phyloP scores from a whole-genome alignment of 2,329 filamentous ascomycete species.

The Cladosporium oxysporum region DNA sequence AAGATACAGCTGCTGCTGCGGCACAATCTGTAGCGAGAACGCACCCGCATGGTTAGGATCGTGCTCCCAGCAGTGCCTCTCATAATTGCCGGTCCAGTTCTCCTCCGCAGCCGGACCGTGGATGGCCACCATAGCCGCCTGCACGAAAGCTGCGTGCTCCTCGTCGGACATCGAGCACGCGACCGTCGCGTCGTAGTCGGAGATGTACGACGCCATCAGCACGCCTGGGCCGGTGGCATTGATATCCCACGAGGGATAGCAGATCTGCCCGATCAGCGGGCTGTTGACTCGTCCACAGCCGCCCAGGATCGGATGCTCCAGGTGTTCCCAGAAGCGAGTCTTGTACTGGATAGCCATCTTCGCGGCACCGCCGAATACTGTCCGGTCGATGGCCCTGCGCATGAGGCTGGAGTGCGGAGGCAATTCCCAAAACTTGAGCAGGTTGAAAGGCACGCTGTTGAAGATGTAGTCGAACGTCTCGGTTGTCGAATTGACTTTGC shows the following conservation, averaged over 20 bases:
- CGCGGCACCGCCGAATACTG: slow-evolving; percentile 49
- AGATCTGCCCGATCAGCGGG: slow-evolving; percentile 60
- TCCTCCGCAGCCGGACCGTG: slow-evolving; percentile 60
- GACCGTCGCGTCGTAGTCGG: slow-evolving; percentile 23
- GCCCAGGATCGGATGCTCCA: slow-evolving; percentile 59
- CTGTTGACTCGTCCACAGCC: slow-evolving; percentile 63
- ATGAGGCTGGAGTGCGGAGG: slow-evolving; percentile 21
- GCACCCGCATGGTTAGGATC: slow-evolving; percentile 14
- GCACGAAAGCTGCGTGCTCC: slow-evolving; percentile 62
- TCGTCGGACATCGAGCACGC: slow-evolving; percentile 48
- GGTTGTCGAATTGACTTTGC: slow-evolving; percentile 29
- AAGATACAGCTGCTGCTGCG: slow-evolving; percentile 68
- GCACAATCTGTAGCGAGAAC: slow-evolving; percentile 46
- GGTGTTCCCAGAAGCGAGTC: slow-evolving; percentile 60
- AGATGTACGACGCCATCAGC: slow-evolving; percentile 39
- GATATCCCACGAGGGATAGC: slow-evolving; percentile 66
- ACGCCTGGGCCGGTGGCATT: slow-evolving; percentile 63
- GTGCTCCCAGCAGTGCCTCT: slow-evolving; percentile 23
- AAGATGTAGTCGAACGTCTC: slow-evolving; percentile 22
- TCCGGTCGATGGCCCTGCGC: slow-evolving; percentile 22
- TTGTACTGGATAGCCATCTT: slow-evolving; percentile 66
- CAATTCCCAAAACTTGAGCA: slow-evolving; percentile 20
- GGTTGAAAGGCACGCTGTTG: slow-evolving; percentile 24
- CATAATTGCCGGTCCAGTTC: slow-evolving; percentile 47
- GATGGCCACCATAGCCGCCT: slow-evolving; percentile 64